Base-by-base conservation (phyloP, 306 rosid genomes). In the Arachis stenosperma region DNA sequence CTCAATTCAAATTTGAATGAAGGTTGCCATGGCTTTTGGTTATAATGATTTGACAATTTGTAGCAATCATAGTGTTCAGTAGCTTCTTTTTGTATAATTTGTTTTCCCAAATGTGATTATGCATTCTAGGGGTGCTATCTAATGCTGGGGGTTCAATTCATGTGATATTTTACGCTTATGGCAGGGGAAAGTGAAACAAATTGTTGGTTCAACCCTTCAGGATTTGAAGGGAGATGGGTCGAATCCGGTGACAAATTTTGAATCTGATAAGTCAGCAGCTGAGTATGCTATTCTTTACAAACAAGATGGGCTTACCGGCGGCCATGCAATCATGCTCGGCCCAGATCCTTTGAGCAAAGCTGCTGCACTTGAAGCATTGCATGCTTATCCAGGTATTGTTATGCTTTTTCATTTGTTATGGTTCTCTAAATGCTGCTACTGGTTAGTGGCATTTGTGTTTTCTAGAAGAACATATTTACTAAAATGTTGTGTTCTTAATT, bases 251-350 rank as follows among this genome's bases (percentile, higher is more conserved):
- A 94, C 95, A 56, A 94, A 94, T 84, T 94, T 94, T 66, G 97
- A 85, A 77, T 88, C 99, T 2, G 97, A 91, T 63, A 88, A 85
- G 56, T 91, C 97, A 6, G 95, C 97, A 1, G 93, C 88, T n/a
- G 96, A 84, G 79, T 94, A 69, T 79, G 95, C 97, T 8, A 63
- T 61, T 42, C 82, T 91, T 87, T 94, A 94, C 79, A 85, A 83
- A 80, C 85, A 72, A 50, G 92, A 94, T 86, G 87, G 84, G 59
- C 92, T 90, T 53, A 82, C 76, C 2, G 99, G 98, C 68, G 99
- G 99, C 62, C 97, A 90, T 73, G 96, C 87, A 7, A 88, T 94
- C 76, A 90, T 94, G 99, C 91, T 94, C 7, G 98, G 98, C 70
- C 90, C 89, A 3, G 99, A 91, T 67, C 88, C 99, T 82, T 83